Evolutionary conservation across 2,329 filamentous ascomycete species (phyloP).

Genomic region (Fusarium sp.): DNA sequence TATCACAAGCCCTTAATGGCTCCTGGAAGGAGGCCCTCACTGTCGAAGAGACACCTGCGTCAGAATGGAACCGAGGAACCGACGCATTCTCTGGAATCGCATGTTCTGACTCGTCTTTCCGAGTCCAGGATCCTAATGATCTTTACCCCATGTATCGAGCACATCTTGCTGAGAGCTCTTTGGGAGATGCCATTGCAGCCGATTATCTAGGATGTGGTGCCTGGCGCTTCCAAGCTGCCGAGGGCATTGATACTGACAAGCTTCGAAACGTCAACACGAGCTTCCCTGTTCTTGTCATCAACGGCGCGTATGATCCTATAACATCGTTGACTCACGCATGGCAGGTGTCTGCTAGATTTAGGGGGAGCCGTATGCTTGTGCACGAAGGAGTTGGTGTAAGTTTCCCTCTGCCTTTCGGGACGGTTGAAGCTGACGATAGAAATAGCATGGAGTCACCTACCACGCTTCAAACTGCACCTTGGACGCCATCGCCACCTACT

Average conservation of each 20-base stretch:
- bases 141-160: conserved; percentile 21
- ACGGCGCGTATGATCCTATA: conserved; percentile 38
- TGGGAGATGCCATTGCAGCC: conserved; percentile 23
- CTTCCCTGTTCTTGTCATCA: conserved; percentile 33
- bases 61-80: conserved; percentile 27
- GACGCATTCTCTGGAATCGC: conserved; percentile 26
- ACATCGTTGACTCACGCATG: conserved; percentile 32
- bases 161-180: conserved; percentile 25
- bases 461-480: conserved; percentile 27
- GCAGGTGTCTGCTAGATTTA: conserved; percentile 32
- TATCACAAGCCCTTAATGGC: conserved; percentile 7
- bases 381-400: conserved; percentile 41
- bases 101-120: conserved; percentile 30
- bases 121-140: conserved; percentile 18
- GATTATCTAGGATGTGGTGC: conserved; percentile 15
- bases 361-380: conserved; percentile 30
- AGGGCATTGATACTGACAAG: conserved; percentile 19
- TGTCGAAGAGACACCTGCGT: conserved; percentile 9
- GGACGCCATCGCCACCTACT: conserved; percentile 22
- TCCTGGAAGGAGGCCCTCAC: conserved; percentile 22
- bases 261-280: conserved; percentile 37
- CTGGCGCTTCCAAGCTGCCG: conserved; percentile 34
- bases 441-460: conserved; percentile 28
- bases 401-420: not conserved
- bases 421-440: not conserved